Evolutionary conservation across 805 yeast genomes (phyloP), one percentile per base, ranked within the genome.

Genomic region (Zygosaccharomyces rouxii): DNA sequence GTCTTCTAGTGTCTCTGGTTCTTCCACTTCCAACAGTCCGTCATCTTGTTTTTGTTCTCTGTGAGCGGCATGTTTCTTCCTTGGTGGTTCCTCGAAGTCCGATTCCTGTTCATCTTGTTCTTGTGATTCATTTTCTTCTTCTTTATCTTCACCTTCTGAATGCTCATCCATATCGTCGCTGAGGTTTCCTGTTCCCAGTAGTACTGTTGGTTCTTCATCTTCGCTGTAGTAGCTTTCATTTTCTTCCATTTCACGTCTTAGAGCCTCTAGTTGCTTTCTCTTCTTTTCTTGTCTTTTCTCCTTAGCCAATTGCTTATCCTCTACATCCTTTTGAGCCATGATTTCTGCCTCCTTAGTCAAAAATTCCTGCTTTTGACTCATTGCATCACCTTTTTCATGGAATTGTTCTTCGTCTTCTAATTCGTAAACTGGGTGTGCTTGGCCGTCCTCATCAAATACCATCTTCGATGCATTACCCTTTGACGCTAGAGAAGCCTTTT

Each of bases 371-470:
- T 86, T 85, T 69, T 88, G 95, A 7, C 64, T 69, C 45, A 71
- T 72, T 1, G 90, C 89, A 58, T 80, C 86, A 37, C 87, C 90
- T 30, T 72, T 74, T 53, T 78, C 80, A 53, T 68, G 77, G 77
- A 94, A 94, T 50, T 86, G 95, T 35, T 83, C 94, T 68, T 89
- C 97, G 56, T 85, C 87, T 63, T 88, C 89, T 51, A 94, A 74
- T 69, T 92, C 98, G 62, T 94, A 94, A 4, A 92, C 73, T 7
- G 95, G 86, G 67, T 92, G 98, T 0, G 98, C 84, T 4, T 74
- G 76, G 23, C 99, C 99, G 2, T 92, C 97, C 53, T 94, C 99
- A 63, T 94, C 99, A 62, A 92, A 94, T 47, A 79, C 75, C 57
- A 92, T 66, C 64, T 89, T 94, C 18, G 85, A 80, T 14, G 96